These are phyloP conservation scores for Ascochyta pisi DNA, from an alignment of 2,329 filamentous ascomycete species.

Conservation along the genomic window DNA sequence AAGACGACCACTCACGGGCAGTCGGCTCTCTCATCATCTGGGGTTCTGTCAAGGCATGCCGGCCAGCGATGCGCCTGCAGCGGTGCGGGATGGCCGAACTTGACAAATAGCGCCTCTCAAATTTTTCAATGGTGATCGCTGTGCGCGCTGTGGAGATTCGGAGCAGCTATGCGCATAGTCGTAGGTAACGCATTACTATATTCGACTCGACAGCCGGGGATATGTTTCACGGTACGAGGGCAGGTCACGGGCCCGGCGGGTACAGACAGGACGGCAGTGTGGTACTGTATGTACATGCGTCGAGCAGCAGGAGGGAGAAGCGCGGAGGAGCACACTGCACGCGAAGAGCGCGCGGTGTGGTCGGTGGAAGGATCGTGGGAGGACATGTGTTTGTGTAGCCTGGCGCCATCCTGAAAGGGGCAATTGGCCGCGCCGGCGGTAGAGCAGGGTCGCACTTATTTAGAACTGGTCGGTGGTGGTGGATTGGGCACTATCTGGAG, in stretches of 20 bases:
- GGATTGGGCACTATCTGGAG: conserved; percentile 13
- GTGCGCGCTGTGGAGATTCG: conserved; percentile 15
- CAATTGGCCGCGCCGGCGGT: conserved; percentile 24
- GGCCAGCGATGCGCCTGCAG: conserved; percentile 8
- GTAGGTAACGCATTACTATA: conserved; percentile 23
- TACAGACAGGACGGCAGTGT: not conserved
- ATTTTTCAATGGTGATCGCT: conserved; percentile 11
- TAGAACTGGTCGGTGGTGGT: conserved; percentile 26
- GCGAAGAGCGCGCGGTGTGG: conserved; percentile 20
- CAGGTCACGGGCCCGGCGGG: conserved; percentile 8
- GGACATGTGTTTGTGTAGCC: conserved; percentile 36
- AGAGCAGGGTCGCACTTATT: conserved; percentile 32
- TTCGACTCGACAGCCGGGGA: conserved; percentile 19
- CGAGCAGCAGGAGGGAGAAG: not conserved
- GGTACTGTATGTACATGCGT: not conserved
- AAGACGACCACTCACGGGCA: conserved; percentile 1
- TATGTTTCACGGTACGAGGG: conserved; percentile 21
- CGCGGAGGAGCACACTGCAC: not conserved
- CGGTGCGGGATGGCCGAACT: conserved; percentile 10
- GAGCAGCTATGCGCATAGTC: conserved; percentile 10
- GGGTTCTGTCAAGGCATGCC: conserved; percentile 3
- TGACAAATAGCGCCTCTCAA: conserved; percentile 18
- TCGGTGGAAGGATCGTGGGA: conserved; percentile 17
- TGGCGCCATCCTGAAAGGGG: conserved; percentile 20
- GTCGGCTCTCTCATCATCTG: conserved; percentile 10